Evolutionary conservation across 768 basidiomycete genomes (phyloP).

Genomic region (Russula vinacea): DNA sequence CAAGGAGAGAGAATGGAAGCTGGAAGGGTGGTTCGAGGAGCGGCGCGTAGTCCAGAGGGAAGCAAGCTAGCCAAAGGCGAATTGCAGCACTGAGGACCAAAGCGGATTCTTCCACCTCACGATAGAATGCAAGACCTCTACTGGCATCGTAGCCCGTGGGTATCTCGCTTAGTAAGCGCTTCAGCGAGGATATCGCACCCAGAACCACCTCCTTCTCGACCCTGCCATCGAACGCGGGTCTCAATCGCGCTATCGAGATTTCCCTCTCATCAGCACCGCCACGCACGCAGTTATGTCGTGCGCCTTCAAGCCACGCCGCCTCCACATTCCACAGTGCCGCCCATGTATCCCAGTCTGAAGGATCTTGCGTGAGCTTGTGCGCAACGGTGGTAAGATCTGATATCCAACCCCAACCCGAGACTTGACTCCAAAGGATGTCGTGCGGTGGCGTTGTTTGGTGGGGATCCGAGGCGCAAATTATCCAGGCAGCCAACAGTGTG

Average conservation of each 20-base stretch:
- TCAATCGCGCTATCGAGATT: constrained; percentile 37
- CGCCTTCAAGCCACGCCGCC: constrained; percentile 75
- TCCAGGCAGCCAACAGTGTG: constrained; percentile 67
- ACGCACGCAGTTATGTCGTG: constrained; percentile 63
- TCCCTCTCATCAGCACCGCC: constrained; percentile 63
- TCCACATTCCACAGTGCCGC: constrained; percentile 49
- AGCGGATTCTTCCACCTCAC: constrained; percentile 39
- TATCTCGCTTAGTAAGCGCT: constrained; percentile 27
- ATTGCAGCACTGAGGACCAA: constrained; percentile 47
- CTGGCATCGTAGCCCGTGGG: constrained; percentile 7
- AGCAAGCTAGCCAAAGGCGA: constrained; percentile 63
- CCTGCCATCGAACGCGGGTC: constrained; percentile 42
- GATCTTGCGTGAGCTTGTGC: constrained; percentile 36
- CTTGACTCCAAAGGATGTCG: constrained; percentile 86
- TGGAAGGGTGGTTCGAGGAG: constrained; percentile 54
- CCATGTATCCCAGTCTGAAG: constrained; percentile 35
- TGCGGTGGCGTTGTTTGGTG: constrained; percentile 84
- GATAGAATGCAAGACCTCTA: constrained; percentile 28
- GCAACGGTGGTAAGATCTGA: constrained; percentile 49
- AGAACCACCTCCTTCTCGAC: constrained; percentile 33
- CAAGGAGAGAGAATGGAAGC: constrained; percentile 57
- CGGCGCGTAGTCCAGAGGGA: constrained; percentile 45
- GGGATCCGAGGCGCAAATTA: constrained; percentile 81
- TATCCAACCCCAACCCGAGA: constrained; percentile 75
- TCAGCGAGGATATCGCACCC: constrained; percentile 29